Percentiles rank a stretch among this genome's conserved stretches.
Conservation (phyloP, 2,329 filamentous ascomycete species). For the Alternaria sp. region DNA sequence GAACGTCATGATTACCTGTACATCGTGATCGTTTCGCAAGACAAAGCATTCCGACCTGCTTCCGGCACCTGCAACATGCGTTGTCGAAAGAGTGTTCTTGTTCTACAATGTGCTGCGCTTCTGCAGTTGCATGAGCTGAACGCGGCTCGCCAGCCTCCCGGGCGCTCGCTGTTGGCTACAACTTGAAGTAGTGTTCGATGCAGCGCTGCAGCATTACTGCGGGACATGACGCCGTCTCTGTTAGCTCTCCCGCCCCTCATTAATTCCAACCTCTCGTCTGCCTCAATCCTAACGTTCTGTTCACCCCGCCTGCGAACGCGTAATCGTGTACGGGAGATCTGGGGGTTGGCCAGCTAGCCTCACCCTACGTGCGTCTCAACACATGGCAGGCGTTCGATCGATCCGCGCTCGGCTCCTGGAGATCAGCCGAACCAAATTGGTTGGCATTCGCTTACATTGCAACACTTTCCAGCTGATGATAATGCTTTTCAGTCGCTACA, state of each 20-base stretch:
- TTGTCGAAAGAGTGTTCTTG: slow-evolving; percentile 9
- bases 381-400: slow-evolving; percentile 13
- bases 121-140: slow-evolving; percentile 15
- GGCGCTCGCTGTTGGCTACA: slow-evolving; percentile 9
- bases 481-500: slow-evolving; percentile 1
- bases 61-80: slow-evolving; percentile 1
- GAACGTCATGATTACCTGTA: slow-evolving; percentile 7
- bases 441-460: slow-evolving; percentile 5
- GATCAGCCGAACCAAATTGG: slow-evolving; percentile 3
- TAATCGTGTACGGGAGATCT: slow-evolving; percentile 17
- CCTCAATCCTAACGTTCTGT: slow-evolving; percentile 12
- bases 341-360: slow-evolving; percentile 14
- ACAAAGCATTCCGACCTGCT: not conserved
- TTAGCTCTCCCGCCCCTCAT: slow-evolving; percentile 34
- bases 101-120: slow-evolving; percentile 1
- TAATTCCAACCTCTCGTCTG: slow-evolving; percentile 21
- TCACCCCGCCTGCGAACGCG: slow-evolving; percentile 26
- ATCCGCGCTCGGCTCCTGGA: slow-evolving; percentile 6
- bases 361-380: slow-evolving; percentile 27
- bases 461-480: slow-evolving; percentile 3
- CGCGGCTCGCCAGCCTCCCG: slow-evolving; percentile 21
- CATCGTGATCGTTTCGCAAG: not conserved
- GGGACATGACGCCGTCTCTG: slow-evolving; percentile 18
- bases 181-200: slow-evolving; percentile 8
- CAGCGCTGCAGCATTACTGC: slow-evolving; percentile 16